These are phyloP conservation scores for Aspergillus sp. DNA, from an alignment of 2,329 filamentous ascomycete species.

Conservation along the genomic window DNA sequence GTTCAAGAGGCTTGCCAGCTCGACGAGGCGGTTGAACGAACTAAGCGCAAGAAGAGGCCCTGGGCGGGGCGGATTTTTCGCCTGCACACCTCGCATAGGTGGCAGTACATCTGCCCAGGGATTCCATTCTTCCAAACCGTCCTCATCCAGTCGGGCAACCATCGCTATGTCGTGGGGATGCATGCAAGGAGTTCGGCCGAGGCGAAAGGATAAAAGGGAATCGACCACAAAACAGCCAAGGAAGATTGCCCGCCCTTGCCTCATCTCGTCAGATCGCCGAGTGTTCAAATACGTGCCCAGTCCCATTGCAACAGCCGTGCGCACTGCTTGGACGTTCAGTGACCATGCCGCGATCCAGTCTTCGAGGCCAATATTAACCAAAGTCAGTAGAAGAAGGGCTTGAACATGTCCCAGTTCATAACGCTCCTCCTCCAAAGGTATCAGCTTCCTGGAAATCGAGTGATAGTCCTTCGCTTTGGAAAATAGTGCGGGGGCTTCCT, in stretches of 20 bases:
- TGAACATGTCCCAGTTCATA: slow-evolving; percentile 36
- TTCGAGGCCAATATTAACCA: slow-evolving; percentile 42
- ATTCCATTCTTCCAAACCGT: slow-evolving; percentile 65
- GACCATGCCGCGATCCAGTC: slow-evolving; percentile 45
- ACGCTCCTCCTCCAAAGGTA: slow-evolving; percentile 31
- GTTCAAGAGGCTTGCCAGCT: slow-evolving; percentile 29
- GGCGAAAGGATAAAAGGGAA: slow-evolving; percentile 40
- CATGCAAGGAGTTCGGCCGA: slow-evolving; percentile 39
- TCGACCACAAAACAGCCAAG: slow-evolving; percentile 48
- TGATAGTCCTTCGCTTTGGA: slow-evolving; percentile 27
- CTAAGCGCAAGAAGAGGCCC: slow-evolving; percentile 40
- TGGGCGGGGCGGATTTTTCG: slow-evolving; percentile 21
- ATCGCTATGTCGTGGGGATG: slow-evolving; percentile 38
- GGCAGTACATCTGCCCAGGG: slow-evolving; percentile 50
- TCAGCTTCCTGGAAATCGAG: slow-evolving; percentile 24
- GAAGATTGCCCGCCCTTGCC: slow-evolving; percentile 36
- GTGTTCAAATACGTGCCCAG: slow-evolving; percentile 19
- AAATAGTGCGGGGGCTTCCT: slow-evolving; percentile 10
- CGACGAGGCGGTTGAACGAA: slow-evolving; percentile 45
- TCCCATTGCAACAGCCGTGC: slow-evolving; percentile 36
- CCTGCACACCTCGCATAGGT: slow-evolving; percentile 19
- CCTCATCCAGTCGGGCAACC: slow-evolving; percentile 49
- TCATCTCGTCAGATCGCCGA: slow-evolving; percentile 21
- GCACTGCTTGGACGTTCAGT: slow-evolving; percentile 43
- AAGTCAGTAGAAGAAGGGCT: slow-evolving; percentile 36